Conservation (phyloP, 78 protist species). For the Cavenderia fasciculata region DNA sequence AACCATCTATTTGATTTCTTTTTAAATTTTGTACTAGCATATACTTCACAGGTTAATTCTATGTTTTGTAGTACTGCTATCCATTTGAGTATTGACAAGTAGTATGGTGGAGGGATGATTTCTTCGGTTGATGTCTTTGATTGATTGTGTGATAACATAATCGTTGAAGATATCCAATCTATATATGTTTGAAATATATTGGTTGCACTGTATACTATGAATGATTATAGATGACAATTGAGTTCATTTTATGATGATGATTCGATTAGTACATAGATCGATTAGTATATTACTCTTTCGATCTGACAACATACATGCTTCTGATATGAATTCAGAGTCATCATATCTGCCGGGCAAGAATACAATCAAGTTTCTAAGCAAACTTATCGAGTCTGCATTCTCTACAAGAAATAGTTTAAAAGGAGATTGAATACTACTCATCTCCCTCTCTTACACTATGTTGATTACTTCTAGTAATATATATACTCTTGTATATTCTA, state of each 20-base stretch:
- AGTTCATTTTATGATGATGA: too few species aligned
- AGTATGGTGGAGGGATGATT: conserved; percentile 52
- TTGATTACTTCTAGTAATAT: too few species aligned
- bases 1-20: background rate
- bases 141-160: conserved; percentile 9
- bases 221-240: too few species aligned
- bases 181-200: conserved; percentile 38
- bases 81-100: conserved; percentile 27
- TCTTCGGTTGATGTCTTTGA: conserved; percentile 17
- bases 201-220: background rate
- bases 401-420: conserved; percentile 3
- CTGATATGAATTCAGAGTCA: conserved; percentile 32
- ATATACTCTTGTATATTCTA: too few species aligned
- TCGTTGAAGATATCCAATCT: conserved; percentile 23
- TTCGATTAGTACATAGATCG: background rate
- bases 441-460: too few species aligned
- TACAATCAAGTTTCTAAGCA: background rate
- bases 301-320: conserved; percentile 24
- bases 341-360: conserved; percentile 57
- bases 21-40: background rate
- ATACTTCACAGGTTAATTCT: conserved; percentile 34
- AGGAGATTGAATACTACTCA: too few species aligned
- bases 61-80: conserved; percentile 7
- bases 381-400: conserved; percentile 6
- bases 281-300: too few species aligned